Evolutionary conservation across 2,329 filamentous ascomycete genomes (phyloP).

Genomic region (Emydomyces testavorans): DNA sequence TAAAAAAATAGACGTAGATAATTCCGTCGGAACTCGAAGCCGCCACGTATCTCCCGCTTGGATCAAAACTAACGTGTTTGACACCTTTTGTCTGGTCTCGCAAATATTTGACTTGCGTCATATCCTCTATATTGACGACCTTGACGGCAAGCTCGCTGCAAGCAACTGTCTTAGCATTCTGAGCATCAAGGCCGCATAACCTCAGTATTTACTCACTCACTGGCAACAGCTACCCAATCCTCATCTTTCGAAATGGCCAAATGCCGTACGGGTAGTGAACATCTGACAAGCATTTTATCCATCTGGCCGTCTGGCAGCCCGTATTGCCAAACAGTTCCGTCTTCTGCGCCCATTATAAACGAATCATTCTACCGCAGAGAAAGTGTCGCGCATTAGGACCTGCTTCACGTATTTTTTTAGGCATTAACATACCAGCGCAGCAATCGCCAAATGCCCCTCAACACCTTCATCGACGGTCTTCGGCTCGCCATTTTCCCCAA

Average conservation of each 20-base stretch:
- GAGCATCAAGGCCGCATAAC: background rate
- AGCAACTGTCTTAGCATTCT: slow-evolving; percentile 14
- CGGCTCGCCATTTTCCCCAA: slow-evolving; percentile 83
- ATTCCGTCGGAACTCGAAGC: slow-evolving; percentile 81
- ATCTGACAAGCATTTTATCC: slow-evolving; percentile 71
- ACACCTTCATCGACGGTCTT: slow-evolving; percentile 82
- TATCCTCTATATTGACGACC: slow-evolving; percentile 71
- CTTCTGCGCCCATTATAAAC: slow-evolving; percentile 82
- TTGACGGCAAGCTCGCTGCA: slow-evolving; percentile 72
- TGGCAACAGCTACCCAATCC: slow-evolving; percentile 88
- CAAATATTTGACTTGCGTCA: slow-evolving; percentile 61
- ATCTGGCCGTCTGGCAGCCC: slow-evolving; percentile 58
- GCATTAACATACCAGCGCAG: slow-evolving; percentile 46
- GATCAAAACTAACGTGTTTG: slow-evolving; percentile 86
- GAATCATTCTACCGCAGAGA: slow-evolving; percentile 50
- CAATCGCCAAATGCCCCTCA: slow-evolving; percentile 72
- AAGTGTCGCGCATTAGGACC: background rate
- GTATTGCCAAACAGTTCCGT: slow-evolving; percentile 92
- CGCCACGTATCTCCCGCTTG: slow-evolving; percentile 60
- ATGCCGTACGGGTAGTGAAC: slow-evolving; percentile 76
- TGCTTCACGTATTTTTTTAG: background rate
- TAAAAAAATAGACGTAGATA: slow-evolving; percentile 80
- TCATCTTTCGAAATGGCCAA: slow-evolving; percentile 69
- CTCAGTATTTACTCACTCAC: slow-evolving; percentile 51
- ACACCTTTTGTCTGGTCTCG: slow-evolving; percentile 74